Evolutionary conservation across 495 filamentous ascomycete genomes (phyloP), one percentile per base, ranked within the genome.

Genomic region (Aspergillus ellipticus): DNA sequence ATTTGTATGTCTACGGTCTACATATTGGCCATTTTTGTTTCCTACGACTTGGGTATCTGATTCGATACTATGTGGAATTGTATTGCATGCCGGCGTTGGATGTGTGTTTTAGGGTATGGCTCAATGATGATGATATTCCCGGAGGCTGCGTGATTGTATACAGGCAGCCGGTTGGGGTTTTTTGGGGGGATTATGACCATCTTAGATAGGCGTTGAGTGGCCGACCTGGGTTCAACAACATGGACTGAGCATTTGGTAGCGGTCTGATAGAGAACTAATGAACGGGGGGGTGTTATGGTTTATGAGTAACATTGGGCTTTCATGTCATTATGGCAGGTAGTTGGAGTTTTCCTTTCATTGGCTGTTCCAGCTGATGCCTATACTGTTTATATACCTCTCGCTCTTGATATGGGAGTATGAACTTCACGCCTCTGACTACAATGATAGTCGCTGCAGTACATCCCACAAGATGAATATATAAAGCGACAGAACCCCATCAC

Each of bases 31-130:
- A 39, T 21, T 28, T 31, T 29, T 55, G 48, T 49, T 42, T 45
- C 15, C 28, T 50, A 29, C 45, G 17, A 21, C 39, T 43, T 43
- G 28, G 20, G 46, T 42, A 42, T 37, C 28, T 31, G 16, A 49
- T 53, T 42, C 31, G 49, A 51, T 29, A 49, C 31, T 56, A 11
- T 33, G 24, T 39, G 39, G 54, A 45, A 54, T 33, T 48, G 21
- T 52, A 45, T 61, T 53, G 58, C 58, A 61, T 61, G 49, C 21
- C 56, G 58, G 58, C 58, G 58, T 61, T 61, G 45, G 54, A 61
- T 56, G 26, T 56, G 19, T 48, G 24, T 16, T 50, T 37, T 33
- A 50, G 24, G 54, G 54, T 45, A 56, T 41, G 47, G 35, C 45
- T 51, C 47, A 45, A 24, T 56, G 46, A 56, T 56, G 42, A 55